Percentiles rank a stretch among this genome's conserved stretches.
Conservation (phyloP, 306 rosid species). For the Sphenostylis stenocarpa region DNA sequence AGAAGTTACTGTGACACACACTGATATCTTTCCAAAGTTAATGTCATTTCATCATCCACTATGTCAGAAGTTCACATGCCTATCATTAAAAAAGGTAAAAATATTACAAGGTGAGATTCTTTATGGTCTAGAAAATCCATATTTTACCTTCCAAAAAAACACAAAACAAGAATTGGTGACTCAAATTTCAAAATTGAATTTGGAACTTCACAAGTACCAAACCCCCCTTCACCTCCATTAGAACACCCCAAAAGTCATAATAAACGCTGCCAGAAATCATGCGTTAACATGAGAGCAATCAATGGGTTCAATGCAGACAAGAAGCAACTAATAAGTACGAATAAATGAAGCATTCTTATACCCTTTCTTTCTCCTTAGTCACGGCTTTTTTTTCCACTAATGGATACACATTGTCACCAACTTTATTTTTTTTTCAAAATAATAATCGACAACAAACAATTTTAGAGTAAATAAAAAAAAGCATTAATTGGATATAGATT, state of each 20-base stretch:
- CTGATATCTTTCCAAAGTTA: slow-evolving; percentile 19
- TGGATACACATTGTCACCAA: not conserved
- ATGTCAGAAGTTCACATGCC: slow-evolving; percentile 42
- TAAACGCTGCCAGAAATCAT: not conserved
- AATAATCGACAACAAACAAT: not conserved
- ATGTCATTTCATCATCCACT: slow-evolving; percentile 40
- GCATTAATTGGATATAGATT: not conserved
- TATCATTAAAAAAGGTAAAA: slow-evolving; percentile 30
- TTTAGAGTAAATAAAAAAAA: not conserved
- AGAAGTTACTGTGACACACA: not conserved
- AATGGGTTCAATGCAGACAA: not conserved
- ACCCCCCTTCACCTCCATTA: not conserved
- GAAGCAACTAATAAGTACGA: not conserved
- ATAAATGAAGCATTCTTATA: not conserved
- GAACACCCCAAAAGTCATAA: not conserved
- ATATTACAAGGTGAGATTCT: slow-evolving; percentile 33
- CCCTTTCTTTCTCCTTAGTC: not conserved
- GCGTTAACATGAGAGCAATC: not conserved
- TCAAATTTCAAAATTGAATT: not conserved
- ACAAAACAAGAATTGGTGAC: not conserved
- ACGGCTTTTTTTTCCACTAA: not conserved
- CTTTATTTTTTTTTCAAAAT: not conserved
- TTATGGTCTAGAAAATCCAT: slow-evolving; percentile 13
- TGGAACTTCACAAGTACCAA: not conserved
- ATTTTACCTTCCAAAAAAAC: slow-evolving; percentile 7